phyloP scores from a whole-genome alignment of 2,329 filamentous ascomycete genomes.

The Capronia epimyces region DNA sequence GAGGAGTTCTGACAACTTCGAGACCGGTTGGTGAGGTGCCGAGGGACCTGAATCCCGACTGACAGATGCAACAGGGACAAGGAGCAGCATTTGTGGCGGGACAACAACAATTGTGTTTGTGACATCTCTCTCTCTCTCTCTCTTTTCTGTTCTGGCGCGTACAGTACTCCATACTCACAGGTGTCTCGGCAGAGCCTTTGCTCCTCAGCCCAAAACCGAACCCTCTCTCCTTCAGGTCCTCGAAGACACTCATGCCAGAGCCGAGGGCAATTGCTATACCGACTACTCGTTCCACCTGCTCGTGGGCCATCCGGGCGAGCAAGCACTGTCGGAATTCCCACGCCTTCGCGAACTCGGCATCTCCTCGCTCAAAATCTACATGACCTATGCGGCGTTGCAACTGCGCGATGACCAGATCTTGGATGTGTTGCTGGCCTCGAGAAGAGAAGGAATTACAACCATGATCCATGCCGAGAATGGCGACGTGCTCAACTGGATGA shows the following conservation, averaged over 20 bases:
- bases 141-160: not conserved
- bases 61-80: conserved; percentile 32
- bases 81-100: conserved; percentile 45
- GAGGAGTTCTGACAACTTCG: conserved; percentile 43
- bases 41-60: not conserved
- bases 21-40: conserved; percentile 31
- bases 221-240: conserved; percentile 43
- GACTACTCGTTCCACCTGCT: conserved; percentile 52
- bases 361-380: conserved; percentile 43
- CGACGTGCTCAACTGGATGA: conserved; percentile 44
- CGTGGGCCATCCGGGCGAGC: conserved; percentile 47
- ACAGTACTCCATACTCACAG: not conserved
- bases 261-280: conserved; percentile 43
- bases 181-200: conserved; percentile 36
- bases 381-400: conserved; percentile 43
- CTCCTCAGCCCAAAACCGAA: conserved; percentile 44
- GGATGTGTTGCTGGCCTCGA: conserved; percentile 46
- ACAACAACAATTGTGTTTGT: conserved; percentile 44
- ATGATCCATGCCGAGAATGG: conserved; percentile 49
- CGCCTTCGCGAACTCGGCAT: conserved; percentile 38
- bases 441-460: conserved; percentile 44
- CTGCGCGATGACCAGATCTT: conserved; percentile 42
- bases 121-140: not conserved
- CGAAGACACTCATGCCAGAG: conserved; percentile 40
- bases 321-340: conserved; percentile 37